Base-by-base conservation (phyloP, 352 stramenopile genomes). In the Globisporangium abappressorium region DNA sequence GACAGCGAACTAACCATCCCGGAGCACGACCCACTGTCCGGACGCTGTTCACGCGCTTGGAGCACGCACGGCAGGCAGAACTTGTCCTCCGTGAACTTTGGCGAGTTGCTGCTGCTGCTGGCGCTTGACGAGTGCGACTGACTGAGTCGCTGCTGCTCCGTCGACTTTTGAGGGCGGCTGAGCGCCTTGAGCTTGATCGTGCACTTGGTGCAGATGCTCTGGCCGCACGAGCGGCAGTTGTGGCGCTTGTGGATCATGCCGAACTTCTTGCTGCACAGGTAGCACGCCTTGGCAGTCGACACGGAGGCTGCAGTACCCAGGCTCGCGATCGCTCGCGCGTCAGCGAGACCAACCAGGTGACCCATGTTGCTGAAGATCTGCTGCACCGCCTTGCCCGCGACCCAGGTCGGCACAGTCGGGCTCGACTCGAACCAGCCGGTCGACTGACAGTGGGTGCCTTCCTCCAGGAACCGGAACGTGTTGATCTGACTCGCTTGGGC, bases 261-360 rank as follows among this genome's bases (percentile, higher is more conserved):
- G 22, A 76, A 73, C 57, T 74, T 74, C 58, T 76, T 76, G 49
- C 57, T 57, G 61, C 73, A 80, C 46, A 80, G 64, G 51, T 63
- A 66, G 68, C 73, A 80, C 20, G 55, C 55, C n/a, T 64, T 63
- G 15, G 28, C 46, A 8, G 26, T 24, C 26, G 28, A 59, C 5
- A 38, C 28, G 5, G 28, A 38, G 7, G 11, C 51, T 41, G 36
- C 58, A 20, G 8, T 26, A 18, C 56, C 62, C 33, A 66, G 38
- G 9, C 28, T 65, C 30, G 43, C 28, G 55, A 70, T 70, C 12
- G 68, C 49, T 4, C 56, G 63, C 6, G 66, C 62, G 53, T 68
- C n/a, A 33, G 62, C 51, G 70, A 69, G 64, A 22, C 46, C 55
- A 0, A 43, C 26, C 8, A 69, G 36, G 20, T 60, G 47, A 2